Evolutionary conservation across 805 yeast genomes (phyloP), one percentile per base, ranked within the genome.

Genomic region (Lachancea dasiensis): DNA sequence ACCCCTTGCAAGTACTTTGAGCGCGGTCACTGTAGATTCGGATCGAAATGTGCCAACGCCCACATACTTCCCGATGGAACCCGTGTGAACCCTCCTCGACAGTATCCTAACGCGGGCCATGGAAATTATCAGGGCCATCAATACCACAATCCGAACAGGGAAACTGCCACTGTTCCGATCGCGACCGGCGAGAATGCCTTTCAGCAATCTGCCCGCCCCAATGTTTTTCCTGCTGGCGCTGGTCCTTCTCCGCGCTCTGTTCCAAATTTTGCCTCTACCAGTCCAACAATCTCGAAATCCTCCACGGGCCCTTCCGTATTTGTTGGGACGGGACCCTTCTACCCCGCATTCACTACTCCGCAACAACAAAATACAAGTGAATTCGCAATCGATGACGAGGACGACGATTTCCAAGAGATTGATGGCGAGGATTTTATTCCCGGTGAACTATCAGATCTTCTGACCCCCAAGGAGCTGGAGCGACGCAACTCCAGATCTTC

Each of bases 11-110:
- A 87, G 68, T 90, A 89, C 62, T 90, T 86, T 60, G 92, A 83
- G 53, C 85, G 85, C 64, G 97, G 97, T n/a, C 86, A 87, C 56
- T 90, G 98, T 63, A 87, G 87, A 63, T 90, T 90, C 61, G 98
- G 98, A 3, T 67, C 76, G 36, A 89, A 87, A 54, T 90, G 98
- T 67, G 97, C 96, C 1, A 73, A 90, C 52, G 95, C 95, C 5
- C 98, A 90, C 63, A 72, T 84, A 41, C 63, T 84, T 27, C 94
- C 95, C 0, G 95, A 89, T 52, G 95, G 96, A 1, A 73, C 86
- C n/a, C 68, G 85, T 30, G 81, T 84, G 14, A 84, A 83, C 53
- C 73, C 75, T 20, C 36, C 39, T 27, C 29, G 27, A 34, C 39
- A 34, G 36, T 29, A 22, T 31, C n/a, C n/a, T n/a, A n/a, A n/a